Evolutionary conservation across 1,284 basidiomycete genomes (phyloP).

Genomic region (Mycosarcoma maydis): DNA sequence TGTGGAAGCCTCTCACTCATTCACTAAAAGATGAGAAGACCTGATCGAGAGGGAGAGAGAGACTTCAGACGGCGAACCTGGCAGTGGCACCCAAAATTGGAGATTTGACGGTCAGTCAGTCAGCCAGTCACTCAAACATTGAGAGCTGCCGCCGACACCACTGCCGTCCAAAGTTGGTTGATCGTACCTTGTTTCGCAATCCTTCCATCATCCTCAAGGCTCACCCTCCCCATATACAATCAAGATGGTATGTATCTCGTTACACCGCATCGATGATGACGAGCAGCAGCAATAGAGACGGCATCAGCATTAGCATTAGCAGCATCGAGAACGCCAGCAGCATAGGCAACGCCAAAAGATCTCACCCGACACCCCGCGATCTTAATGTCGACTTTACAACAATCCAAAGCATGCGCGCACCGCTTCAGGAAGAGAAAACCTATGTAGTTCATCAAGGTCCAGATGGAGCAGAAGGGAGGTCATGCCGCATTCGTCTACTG

Average conservation of each 20-base stretch:
- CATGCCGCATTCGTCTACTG: too few species aligned
- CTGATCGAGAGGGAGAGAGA: too few species aligned
- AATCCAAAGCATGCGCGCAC: too few species aligned
- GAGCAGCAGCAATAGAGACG: conserved; percentile 9
- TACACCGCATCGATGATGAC: conserved; percentile 11
- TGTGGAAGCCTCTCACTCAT: too few species aligned
- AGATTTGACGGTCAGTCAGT: conserved; percentile 4
- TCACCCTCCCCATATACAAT: conserved; percentile 34
- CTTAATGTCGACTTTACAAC: too few species aligned
- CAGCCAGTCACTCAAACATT: neutral
- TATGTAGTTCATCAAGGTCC: too few species aligned
- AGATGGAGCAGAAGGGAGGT: too few species aligned
- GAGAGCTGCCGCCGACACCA: conserved; percentile 14
- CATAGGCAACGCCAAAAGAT: neutral
- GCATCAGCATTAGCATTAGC: conserved; percentile 15
- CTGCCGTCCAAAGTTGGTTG: conserved; percentile 19
- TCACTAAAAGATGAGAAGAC: too few species aligned
- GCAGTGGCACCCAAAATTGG: neutral
- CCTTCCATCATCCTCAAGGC: conserved; percentile 54
- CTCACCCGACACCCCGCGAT: neutral
- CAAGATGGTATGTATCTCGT: conserved; percentile 49
- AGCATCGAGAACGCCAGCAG: neutral
- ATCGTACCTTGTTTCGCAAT: conserved; percentile 25
- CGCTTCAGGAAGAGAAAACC: too few species aligned
- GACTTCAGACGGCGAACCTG: too few species aligned